phyloP scores from a whole-genome alignment of 805 yeast genomes.

The Kluyveromyces aestuarii region DNA sequence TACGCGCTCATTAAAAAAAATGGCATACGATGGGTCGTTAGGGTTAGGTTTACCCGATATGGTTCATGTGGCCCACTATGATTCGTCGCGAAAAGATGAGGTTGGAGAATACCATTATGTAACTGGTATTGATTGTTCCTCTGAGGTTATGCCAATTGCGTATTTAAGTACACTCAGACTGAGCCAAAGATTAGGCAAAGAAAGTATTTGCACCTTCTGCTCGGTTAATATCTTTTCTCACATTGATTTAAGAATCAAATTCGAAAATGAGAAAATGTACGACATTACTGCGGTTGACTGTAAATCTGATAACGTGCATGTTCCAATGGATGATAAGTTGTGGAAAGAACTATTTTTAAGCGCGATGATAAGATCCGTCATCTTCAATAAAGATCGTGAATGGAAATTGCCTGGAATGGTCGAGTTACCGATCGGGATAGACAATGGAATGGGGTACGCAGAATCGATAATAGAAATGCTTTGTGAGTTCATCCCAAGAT shows the following conservation, averaged over 20 bases:
- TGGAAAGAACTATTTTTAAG: constrained; percentile 62
- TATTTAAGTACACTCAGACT: constrained; percentile 34
- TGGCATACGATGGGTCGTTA: constrained; percentile 10
- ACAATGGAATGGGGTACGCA: constrained; percentile 16
- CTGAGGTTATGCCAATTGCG: constrained; percentile 38
- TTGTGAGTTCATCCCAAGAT: constrained; percentile 39
- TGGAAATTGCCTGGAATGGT: constrained; percentile 51
- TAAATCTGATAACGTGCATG: constrained; percentile 21
- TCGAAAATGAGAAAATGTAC: constrained; percentile 27
- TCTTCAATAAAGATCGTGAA: constrained; percentile 44
- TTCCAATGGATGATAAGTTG: constrained; percentile 25
- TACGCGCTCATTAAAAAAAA: constrained; percentile 12
- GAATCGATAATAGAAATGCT: constrained; percentile 31
- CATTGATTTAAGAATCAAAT: constrained; percentile 64
- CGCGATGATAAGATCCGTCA: constrained; percentile 43
- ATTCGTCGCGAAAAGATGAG: constrained; percentile 37
- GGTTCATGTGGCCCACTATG: constrained; percentile 35
- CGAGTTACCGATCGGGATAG: constrained; percentile 37
- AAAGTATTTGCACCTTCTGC: constrained; percentile 41
- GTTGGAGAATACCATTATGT: constrained; percentile 41
- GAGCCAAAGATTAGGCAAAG: constrained; percentile 16
- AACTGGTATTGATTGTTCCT: constrained; percentile 39
- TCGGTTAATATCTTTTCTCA: constrained; percentile 64
- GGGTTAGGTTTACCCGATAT: constrained; percentile 75
- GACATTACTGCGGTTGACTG: constrained; percentile 27